phyloP scores from a whole-genome alignment of 164 flowering plant species.

The Stephania japonica region DNA sequence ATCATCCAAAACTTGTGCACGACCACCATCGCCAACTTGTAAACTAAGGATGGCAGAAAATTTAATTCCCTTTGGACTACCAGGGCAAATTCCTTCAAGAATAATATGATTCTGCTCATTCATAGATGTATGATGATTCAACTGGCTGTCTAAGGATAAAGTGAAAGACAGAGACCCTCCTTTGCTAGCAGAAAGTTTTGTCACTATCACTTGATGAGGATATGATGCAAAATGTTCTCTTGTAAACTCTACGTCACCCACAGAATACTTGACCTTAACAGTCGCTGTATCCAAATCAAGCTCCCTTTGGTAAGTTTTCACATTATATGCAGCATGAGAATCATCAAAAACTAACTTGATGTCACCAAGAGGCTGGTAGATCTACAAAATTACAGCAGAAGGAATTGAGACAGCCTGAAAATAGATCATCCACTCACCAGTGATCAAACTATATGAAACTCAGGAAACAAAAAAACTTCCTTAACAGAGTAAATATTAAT shows the following conservation, averaged over 20 bases:
- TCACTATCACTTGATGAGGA: constrained; percentile 79
- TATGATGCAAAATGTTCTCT: constrained; percentile 79
- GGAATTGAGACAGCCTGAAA: background rate
- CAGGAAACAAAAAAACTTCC: too few species aligned
- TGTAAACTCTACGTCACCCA: constrained; percentile 50
- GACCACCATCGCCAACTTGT: constrained; percentile 54
- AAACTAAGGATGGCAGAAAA: constrained; percentile 66
- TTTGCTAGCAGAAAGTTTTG: constrained; percentile 63
- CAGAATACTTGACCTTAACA: constrained; percentile 51
- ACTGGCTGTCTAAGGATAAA: constrained; percentile 66
- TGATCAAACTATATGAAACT: too few species aligned
- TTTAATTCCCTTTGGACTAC: constrained; percentile 69
- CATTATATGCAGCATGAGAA: constrained; percentile 41
- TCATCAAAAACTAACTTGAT: constrained; percentile 75
- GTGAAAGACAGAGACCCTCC: constrained; percentile 66
- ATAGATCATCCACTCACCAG: too few species aligned
- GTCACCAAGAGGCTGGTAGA: constrained; percentile 88
- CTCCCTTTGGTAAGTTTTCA: constrained; percentile 62
- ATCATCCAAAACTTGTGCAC: constrained; percentile 40
- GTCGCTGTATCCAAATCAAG: constrained; percentile 85
- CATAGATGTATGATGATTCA: constrained; percentile 49
- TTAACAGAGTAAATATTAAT: too few species aligned
- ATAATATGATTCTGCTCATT: constrained; percentile 51
- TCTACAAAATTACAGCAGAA: constrained; percentile 40
- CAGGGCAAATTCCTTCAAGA: constrained; percentile 78